These are phyloP conservation scores for Dothidotthia symphoricarpi DNA, from an alignment of 2,329 filamentous ascomycete species.

Conservation along the genomic window DNA sequence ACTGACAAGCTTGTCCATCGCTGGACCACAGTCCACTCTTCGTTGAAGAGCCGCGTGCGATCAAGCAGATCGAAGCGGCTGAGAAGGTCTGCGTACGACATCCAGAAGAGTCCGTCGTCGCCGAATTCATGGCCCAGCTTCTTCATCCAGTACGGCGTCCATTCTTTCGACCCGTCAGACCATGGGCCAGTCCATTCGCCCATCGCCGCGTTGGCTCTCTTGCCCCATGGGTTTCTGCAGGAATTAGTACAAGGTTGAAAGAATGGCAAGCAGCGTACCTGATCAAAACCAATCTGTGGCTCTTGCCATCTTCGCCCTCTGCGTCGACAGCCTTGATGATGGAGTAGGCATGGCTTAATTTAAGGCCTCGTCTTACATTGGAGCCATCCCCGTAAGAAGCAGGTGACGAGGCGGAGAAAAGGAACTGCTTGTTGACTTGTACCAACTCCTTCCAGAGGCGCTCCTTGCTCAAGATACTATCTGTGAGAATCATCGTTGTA, in stretches of 20 bases:
- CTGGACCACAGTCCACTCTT: slow-evolving; percentile 59
- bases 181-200: slow-evolving; percentile 76
- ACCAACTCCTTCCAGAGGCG: slow-evolving; percentile 81
- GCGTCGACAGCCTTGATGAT: slow-evolving; percentile 59
- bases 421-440: slow-evolving; percentile 71
- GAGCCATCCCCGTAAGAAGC: slow-evolving; percentile 62
- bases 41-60: slow-evolving; percentile 58
- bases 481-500: slow-evolving; percentile 64
- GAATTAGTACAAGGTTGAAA: too few relatives aligned
- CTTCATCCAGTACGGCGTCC: slow-evolving; percentile 75
- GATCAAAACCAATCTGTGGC: slow-evolving; percentile 59
- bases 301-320: slow-evolving; percentile 39
- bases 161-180: slow-evolving; percentile 79
- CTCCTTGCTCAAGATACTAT: slow-evolving; percentile 72
- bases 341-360: slow-evolving; percentile 54
- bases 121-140: slow-evolving; percentile 71
- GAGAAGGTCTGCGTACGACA: slow-evolving; percentile 58
- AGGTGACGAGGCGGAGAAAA: slow-evolving; percentile 60
- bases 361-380: slow-evolving; percentile 49
- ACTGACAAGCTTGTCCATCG: slow-evolving; percentile 60
- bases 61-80: slow-evolving; percentile 58
- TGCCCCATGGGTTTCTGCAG: slow-evolving; percentile 74
- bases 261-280: slow-evolving; percentile 42
- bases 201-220: slow-evolving; percentile 43
- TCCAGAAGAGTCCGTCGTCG: slow-evolving; percentile 68